Evolutionary conservation across 2,329 filamentous ascomycete species (phyloP).

Genomic region (Penicillium glabrum): DNA sequence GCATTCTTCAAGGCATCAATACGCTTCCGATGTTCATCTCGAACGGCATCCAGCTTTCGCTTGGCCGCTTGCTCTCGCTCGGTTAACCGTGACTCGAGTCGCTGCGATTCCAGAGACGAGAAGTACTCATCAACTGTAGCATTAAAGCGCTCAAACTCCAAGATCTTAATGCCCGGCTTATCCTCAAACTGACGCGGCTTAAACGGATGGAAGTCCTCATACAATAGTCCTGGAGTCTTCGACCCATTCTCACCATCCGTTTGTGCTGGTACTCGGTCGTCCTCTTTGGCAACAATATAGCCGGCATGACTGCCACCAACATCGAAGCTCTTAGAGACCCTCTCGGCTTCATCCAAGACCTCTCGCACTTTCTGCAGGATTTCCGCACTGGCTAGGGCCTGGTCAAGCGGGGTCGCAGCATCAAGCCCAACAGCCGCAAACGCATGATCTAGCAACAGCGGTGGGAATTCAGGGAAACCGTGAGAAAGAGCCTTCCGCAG

Average conservation of each 20-base stretch:
- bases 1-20: conserved; percentile 79
- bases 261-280: conserved; percentile 41
- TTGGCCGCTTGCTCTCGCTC: conserved; percentile 81
- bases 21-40: conserved; percentile 78
- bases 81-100: conserved; percentile 76
- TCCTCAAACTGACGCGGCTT: conserved; percentile 74
- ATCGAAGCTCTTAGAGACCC: conserved; percentile 68
- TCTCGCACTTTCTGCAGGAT: conserved; percentile 66
- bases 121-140: conserved; percentile 95
- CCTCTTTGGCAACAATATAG: conserved; percentile 78
- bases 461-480: conserved; percentile 85
- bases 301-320: conserved; percentile 67
- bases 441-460: conserved; percentile 82
- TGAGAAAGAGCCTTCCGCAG: conserved; percentile 77
- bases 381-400: conserved; percentile 66
- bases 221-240: conserved; percentile 57
- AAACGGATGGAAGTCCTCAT: conserved; percentile 96
- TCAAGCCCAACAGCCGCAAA: conserved; percentile 72
- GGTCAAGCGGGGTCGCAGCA: conserved; percentile 62
- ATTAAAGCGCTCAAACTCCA: conserved; percentile 84
- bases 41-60: conserved; percentile 81
- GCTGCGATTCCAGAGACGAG: conserved; percentile 92
- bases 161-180: conserved; percentile 63
- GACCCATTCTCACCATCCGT: conserved; percentile 36
- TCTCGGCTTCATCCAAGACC: conserved; percentile 69